These are phyloP conservation scores for Monsonia emarginata DNA, from an alignment of 441 rosid species.

Conservation along the genomic window DNA sequence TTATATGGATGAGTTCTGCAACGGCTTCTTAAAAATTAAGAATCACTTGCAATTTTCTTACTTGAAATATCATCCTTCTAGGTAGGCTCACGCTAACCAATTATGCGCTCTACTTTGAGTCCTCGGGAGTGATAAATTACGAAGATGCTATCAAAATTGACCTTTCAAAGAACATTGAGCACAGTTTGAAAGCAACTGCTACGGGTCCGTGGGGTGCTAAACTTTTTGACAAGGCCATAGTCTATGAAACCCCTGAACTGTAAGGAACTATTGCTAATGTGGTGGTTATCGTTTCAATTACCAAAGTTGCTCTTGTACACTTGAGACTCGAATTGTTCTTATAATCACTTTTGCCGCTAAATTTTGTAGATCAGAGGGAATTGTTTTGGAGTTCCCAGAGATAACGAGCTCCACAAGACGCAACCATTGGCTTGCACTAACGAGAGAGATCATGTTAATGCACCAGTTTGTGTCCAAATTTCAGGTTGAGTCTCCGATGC, in stretches of 20 bases:
- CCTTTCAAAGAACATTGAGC: conserved; percentile 45
- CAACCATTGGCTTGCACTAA: conserved; percentile 74
- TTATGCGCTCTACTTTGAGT: conserved; percentile 87
- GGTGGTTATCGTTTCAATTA: neutral
- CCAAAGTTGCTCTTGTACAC: neutral
- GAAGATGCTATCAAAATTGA: conserved; percentile 78
- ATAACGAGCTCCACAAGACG: conserved; percentile 86
- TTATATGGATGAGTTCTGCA: no score
- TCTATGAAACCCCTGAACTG: conserved; percentile 62
- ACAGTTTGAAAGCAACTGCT: conserved; percentile 50
- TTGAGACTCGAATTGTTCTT: neutral
- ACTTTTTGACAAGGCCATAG: conserved; percentile 79
- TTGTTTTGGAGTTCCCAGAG: conserved; percentile 90
- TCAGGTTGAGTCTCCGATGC: conserved; percentile 38
- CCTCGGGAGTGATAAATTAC: conserved; percentile 53
- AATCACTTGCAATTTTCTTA: neutral
- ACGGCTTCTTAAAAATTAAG: neutral
- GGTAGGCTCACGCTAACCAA: conserved; percentile 88
- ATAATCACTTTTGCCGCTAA: conserved; percentile 7
- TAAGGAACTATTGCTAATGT: conserved; percentile 27
- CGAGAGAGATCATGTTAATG: conserved; percentile 57
- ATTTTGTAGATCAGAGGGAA: conserved; percentile 56
- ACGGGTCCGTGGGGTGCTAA: conserved; percentile 98
- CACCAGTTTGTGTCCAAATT: conserved; percentile 57
- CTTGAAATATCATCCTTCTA: conserved; percentile 22